Evolutionary conservation across 352 stramenopile species (phyloP), one percentile per base, ranked within the genome.

Genomic region (Globisporangium perplexum): DNA sequence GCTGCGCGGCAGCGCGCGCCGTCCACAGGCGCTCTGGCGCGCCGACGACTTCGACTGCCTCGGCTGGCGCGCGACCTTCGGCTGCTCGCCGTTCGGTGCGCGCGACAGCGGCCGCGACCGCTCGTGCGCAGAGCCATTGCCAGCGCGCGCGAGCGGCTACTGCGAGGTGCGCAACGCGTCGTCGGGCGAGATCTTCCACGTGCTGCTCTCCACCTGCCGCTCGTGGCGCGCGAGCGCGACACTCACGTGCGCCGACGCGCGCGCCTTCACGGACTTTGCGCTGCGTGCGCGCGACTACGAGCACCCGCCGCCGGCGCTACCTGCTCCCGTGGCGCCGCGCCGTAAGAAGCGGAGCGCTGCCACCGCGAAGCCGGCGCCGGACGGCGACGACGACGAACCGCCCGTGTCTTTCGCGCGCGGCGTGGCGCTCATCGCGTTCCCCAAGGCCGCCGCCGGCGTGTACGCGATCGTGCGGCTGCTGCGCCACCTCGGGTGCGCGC

Each of bases 151-250:
- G 15, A 78, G 63, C 47, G 82, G 82, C 53, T 90, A 75, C 59
- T 93, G 83, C 52, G 77, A 90, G 53, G 64, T 93, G 49, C 67
- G 74, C 45, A 88, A 90, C 55, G 65, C 62, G 20, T 77, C 73
- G 41, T 87, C 74, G 0, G 77, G 80, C n/a, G 51, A 74, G 38
- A 55, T 64, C 1, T 50, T 81, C 11, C 77, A 65, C 45, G 68
- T 90, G 41, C 89, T 93, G 82, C 57, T 85, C 48, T 50, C 71
- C 18, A 90, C 77, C n/a, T 90, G 79, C 65, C 78, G 83, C 57
- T 81, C 70, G 41, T 89, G 74, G 76, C 73, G 71, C 20, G 81
- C 72, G 68, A 72, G 68, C 5, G 60, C 71, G 35, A 61, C 42
- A 28, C 53, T 88, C 47, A 85, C 74, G 46, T 93, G 82, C 59